These are phyloP conservation scores for Globisporangium lucens DNA, from an alignment of 352 stramenopile species.

Conservation along the genomic window DNA sequence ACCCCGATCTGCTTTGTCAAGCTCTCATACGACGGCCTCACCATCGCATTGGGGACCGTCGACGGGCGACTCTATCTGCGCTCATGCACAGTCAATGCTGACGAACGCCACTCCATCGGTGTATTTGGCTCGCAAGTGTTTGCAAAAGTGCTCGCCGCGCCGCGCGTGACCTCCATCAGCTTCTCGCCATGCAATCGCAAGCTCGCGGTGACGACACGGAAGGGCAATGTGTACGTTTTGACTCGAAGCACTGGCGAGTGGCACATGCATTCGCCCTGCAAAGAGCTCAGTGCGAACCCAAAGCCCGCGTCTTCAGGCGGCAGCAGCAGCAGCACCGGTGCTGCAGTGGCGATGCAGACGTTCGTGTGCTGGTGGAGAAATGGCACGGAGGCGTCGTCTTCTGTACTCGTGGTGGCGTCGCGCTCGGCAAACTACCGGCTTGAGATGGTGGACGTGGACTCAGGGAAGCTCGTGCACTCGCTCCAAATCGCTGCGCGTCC, in stretches of 20 bases:
- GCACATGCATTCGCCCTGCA: slow-evolving; percentile 22
- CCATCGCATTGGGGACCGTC: slow-evolving; percentile 38
- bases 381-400: neutral
- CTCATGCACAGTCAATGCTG: slow-evolving; percentile 10
- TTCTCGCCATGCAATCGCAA: slow-evolving; percentile 33
- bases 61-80: slow-evolving; percentile 55
- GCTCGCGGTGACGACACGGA: slow-evolving; percentile 48
- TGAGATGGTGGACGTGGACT: slow-evolving; percentile 49
- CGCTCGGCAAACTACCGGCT: slow-evolving; percentile 28
- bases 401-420: slow-evolving; percentile 44
- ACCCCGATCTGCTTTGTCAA: slow-evolving; percentile 40
- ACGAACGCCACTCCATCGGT: neutral
- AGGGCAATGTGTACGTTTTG: slow-evolving; percentile 67
- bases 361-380: slow-evolving; percentile 48
- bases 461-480: slow-evolving; percentile 40
- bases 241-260: slow-evolving; percentile 19
- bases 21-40: slow-evolving; percentile 30
- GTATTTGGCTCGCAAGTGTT: slow-evolving; percentile 28
- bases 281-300: slow-evolving; percentile 37
- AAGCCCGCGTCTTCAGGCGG: slow-evolving; percentile 24
- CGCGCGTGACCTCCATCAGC: slow-evolving; percentile 50
- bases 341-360: slow-evolving; percentile 36
- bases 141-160: slow-evolving; percentile 38
- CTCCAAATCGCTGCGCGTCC: slow-evolving; percentile 24
- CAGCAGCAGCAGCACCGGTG: slow-evolving; percentile 10